Percentiles rank a stretch among this genome's conserved stretches.
Evolutionary conservation across 148 eudicot genomes (phyloP).

Genomic region (Simmondsia chinensis): DNA sequence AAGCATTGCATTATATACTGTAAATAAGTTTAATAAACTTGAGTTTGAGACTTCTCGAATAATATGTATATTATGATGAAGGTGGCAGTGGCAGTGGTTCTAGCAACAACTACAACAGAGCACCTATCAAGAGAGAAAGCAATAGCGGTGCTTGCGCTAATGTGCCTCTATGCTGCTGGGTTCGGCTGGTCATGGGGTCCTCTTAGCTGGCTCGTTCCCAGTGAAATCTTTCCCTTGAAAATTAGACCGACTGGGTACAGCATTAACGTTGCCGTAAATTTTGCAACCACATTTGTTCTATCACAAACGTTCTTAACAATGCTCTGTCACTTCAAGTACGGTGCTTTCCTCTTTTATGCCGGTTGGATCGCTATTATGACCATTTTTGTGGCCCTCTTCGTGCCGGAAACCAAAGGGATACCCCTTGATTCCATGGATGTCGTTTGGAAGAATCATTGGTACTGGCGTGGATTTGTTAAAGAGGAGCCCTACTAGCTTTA

Average conservation of each 20-base stretch:
- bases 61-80: slow-evolving; percentile 3
- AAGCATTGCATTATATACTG: no score
- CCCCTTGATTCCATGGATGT: slow-evolving; percentile 43
- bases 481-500: slow-evolving; percentile 9
- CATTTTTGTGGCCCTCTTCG: slow-evolving; percentile 32
- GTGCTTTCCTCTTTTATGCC: slow-evolving; percentile 44
- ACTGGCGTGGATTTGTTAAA: slow-evolving; percentile 43
- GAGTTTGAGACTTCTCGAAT: background rate
- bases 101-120: slow-evolving; percentile 22
- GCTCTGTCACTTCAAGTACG: slow-evolving; percentile 53
- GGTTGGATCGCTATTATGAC: slow-evolving; percentile 49
- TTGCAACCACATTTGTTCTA: slow-evolving; percentile 38
- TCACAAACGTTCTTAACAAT: slow-evolving; percentile 51
- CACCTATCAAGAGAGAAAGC: slow-evolving; percentile 26
- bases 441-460: slow-evolving; percentile 62
- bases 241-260: slow-evolving; percentile 45
- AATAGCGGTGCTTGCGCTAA: slow-evolving; percentile 27
- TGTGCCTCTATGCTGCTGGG: slow-evolving; percentile 58
- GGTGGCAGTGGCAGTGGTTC: slow-evolving; percentile 31
- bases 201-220: slow-evolving; percentile 42
- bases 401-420: slow-evolving; percentile 56
- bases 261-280: slow-evolving; percentile 35
- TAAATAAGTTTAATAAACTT: background rate
- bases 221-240: slow-evolving; percentile 51
- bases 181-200: slow-evolving; percentile 77